Percentiles rank a stretch among this genome's conserved stretches.
Evolutionary conservation across 129 eudicot genomes (phyloP).

Genomic region (Apium graveolens): DNA sequence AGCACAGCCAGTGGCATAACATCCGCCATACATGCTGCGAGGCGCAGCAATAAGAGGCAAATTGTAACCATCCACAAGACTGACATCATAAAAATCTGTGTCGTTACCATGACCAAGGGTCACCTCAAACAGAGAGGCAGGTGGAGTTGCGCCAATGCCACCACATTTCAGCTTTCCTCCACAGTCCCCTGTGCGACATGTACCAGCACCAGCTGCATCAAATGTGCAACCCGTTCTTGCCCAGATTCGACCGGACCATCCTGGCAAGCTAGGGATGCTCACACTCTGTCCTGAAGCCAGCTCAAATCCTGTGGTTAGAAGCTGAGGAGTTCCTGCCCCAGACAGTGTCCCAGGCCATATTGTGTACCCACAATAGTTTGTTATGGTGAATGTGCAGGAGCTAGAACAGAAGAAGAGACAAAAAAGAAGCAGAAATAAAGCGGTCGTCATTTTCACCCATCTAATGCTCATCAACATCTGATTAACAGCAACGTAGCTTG

Average conservation of each 20-base stretch:
- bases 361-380: conserved; percentile 75
- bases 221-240: conserved; percentile 88
- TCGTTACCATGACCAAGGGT: conserved; percentile 55
- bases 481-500: background rate
- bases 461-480: conserved; percentile 26
- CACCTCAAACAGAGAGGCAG: conserved; percentile 85
- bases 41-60: conserved; percentile 72
- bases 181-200: conserved; percentile 81
- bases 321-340: conserved; percentile 72
- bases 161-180: conserved; percentile 78
- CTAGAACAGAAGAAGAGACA: conserved; percentile 20
- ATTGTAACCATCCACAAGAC: conserved; percentile 88
- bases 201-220: conserved; percentile 61
- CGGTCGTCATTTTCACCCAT: background rate
- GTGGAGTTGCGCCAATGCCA: conserved; percentile 86
- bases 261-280: conserved; percentile 38
- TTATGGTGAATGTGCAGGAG: conserved; percentile 47
- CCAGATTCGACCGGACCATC: conserved; percentile 97
- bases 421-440: conserved; percentile 8
- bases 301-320: conserved; percentile 67
- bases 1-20: conserved; percentile 81
- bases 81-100: conserved; percentile 79
- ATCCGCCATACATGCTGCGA: conserved; percentile 35
- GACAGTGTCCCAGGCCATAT: conserved; percentile 94
- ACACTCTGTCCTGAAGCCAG: conserved; percentile 59